Conservation (phyloP, 23 red algal species). For the Agarophyton chilense region DNA sequence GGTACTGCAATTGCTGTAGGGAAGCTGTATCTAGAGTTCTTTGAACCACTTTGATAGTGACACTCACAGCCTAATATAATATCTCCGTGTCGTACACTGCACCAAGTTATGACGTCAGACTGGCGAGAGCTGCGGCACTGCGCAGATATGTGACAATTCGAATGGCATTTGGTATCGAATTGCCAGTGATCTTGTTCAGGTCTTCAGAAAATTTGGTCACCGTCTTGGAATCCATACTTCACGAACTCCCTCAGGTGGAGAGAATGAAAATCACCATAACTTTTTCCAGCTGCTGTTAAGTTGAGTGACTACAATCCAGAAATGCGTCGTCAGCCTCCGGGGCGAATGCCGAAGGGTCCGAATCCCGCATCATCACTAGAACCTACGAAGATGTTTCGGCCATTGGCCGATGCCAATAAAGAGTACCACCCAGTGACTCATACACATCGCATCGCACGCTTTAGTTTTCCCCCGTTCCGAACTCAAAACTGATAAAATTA, state of each 20-base stretch:
- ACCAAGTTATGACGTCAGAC: constrained; percentile 30
- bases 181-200: constrained; percentile 52
- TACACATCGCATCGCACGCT: constrained; percentile 47
- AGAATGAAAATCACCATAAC: constrained; percentile 70
- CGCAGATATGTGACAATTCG: constrained; percentile 54
- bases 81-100: constrained; percentile 37
- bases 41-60: constrained; percentile 46
- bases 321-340: constrained; percentile 42
- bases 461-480: constrained; percentile 51
- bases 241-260: neutral
- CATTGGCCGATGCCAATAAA: constrained; percentile 22
- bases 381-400: constrained; percentile 27
- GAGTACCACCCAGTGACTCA: constrained; percentile 53
- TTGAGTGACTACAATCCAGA: constrained; percentile 45
- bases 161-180: constrained; percentile 53
- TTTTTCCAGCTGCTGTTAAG: constrained; percentile 33
- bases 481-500: constrained; percentile 39
- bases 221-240: constrained; percentile 23
- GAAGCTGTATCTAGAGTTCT: constrained; percentile 40
- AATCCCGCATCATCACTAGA: neutral
- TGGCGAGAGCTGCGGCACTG: constrained; percentile 47
- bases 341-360: neutral
- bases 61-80: constrained; percentile 67
- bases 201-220: constrained; percentile 51
- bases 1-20: constrained; percentile 47